Evolutionary conservation across 805 yeast genomes (phyloP).

Genomic region (Deakozyma indianensis): DNA sequence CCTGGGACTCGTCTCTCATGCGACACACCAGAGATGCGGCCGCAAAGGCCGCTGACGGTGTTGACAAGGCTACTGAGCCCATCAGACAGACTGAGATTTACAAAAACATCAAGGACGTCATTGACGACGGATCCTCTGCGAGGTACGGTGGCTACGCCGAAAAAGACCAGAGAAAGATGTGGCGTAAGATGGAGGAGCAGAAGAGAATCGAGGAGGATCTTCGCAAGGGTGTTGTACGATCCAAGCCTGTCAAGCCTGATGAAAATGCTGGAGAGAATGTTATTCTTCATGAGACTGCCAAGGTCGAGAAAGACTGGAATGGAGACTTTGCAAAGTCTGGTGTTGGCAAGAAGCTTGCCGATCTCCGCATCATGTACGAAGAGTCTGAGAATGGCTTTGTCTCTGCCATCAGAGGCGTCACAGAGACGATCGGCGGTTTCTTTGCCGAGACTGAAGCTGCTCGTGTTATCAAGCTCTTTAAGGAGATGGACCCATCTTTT

Average conservation of each 20-base stretch:
- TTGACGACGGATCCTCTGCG: conserved; percentile 81
- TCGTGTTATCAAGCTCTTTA: conserved; percentile 74
- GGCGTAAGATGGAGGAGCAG: conserved; percentile 37
- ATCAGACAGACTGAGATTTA: conserved; percentile 81
- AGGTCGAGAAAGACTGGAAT: conserved; percentile 52
- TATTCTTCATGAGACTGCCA: conserved; percentile 67
- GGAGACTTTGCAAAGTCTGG: conserved; percentile 53
- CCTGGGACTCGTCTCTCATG: conserved; percentile 95
- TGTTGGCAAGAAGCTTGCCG: conserved; percentile 49
- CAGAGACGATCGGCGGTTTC: conserved; percentile 71
- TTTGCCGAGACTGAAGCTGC: conserved; percentile 96
- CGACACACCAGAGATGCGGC: conserved; percentile 78
- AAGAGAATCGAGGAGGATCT: conserved; percentile 26
- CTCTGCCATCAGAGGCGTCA: conserved; percentile 60
- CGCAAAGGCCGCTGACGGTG: conserved; percentile 64
- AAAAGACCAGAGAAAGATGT: conserved; percentile 62
- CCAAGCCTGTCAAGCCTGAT: conserved; percentile 55
- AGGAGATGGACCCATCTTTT: conserved; percentile 81
- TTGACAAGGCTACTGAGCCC: conserved; percentile 81
- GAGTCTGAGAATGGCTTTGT: conserved; percentile 90
- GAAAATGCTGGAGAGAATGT: conserved; percentile 59
- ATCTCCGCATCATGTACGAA: conserved; percentile 51
- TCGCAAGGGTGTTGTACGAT: conserved; percentile 40
- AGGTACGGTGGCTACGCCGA: conserved; percentile 86
- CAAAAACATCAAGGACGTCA: conserved; percentile 74